These are phyloP conservation scores for Tremellales sp. DNA, from an alignment of 1,284 basidiomycete species.

Conservation along the genomic window DNA sequence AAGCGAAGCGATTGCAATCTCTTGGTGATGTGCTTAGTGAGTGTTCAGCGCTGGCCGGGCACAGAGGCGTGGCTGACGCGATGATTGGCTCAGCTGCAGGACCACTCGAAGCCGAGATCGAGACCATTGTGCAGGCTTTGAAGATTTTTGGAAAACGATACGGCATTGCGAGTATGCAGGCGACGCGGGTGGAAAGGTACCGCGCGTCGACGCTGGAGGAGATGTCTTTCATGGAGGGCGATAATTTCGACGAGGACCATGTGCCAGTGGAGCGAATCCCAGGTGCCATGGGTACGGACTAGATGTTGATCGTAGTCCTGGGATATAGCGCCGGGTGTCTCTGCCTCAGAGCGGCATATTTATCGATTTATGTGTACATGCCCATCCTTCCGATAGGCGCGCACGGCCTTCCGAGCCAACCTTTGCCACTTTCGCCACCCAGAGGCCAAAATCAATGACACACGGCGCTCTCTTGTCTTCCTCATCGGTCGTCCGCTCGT, in stretches of 20 bases:
- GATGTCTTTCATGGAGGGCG: constrained; percentile 22
- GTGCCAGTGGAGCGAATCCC: too few relatives aligned
- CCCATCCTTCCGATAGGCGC: too few relatives aligned
- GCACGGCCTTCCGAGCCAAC: too few relatives aligned
- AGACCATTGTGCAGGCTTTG: constrained; percentile 28
- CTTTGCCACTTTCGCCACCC: too few relatives aligned
- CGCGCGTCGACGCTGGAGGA: constrained; percentile 20
- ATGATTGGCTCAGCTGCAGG: constrained; percentile 10
- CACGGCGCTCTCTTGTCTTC: too few relatives aligned
- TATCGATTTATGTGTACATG: too few relatives aligned
- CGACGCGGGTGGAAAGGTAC: constrained; percentile 24
- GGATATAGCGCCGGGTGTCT: too few relatives aligned
- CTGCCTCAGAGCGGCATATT: too few relatives aligned
- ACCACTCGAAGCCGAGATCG: constrained; percentile 30
- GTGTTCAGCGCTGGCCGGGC: constrained; percentile 1
- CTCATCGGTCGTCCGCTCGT: too few relatives aligned
- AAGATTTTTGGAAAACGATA: constrained; percentile 24
- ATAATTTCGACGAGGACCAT: constrained; percentile 9
- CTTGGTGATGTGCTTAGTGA: constrained; percentile 21
- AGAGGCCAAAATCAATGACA: too few relatives aligned
- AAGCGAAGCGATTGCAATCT: constrained; percentile 32
- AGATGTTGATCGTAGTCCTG: too few relatives aligned
- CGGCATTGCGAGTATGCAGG: constrained; percentile 27
- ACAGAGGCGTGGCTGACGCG: background rate
- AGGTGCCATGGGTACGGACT: too few relatives aligned